Evolutionary conservation across 306 rosid species (phyloP), one percentile per base, ranked within the genome.

Genomic region (Cicer pinnatifidum): DNA sequence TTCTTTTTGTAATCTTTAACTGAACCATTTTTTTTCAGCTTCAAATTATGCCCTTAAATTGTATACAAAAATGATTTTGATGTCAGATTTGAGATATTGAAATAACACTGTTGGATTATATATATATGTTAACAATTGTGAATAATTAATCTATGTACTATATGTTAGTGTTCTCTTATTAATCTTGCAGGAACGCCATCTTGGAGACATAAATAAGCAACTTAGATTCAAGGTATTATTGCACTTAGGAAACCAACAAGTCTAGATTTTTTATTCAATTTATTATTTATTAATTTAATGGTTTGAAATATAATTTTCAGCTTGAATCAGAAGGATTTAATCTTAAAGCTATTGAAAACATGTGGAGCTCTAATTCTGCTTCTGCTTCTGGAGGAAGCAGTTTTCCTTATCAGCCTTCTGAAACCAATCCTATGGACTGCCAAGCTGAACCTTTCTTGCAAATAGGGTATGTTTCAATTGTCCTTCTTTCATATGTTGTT

Each of bases 151-250:
- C 11, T n/a, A 6, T 51, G 35, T 16, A 8, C 54, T 67, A 1
- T 17, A 72, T 28, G 35, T 28, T 15, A 37, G 19, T 11, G 61
- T 40, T 72, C 48, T 41, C 7, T 28, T 44, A 1, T 72, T 44
- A 15, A 38, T 70, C n/a, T 78, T 82, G 52, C 86, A 93, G 98
- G 96, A 89, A 75, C 89, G 88, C 38, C 85, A 84, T 11, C 97
- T 93, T 67, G 93, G 87, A 47, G 93, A 89, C 33, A 84, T 93
- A 19, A 93, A 93, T 82, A 74, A 79, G 75, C 89, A 93, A 71
- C 96, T 93, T n/a, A 89, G 59, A 81, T 73, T 82, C 73, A 89
- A 90, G 97, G 97, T 92, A 76, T 43, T 68, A 20, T 13, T 68
- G n/a, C 9, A 23, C 12, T 9, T 12, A 64, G 5, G 7, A 11